Base-by-base conservation (phyloP, 768 basidiomycete genomes). In the Zangia roseola region DNA sequence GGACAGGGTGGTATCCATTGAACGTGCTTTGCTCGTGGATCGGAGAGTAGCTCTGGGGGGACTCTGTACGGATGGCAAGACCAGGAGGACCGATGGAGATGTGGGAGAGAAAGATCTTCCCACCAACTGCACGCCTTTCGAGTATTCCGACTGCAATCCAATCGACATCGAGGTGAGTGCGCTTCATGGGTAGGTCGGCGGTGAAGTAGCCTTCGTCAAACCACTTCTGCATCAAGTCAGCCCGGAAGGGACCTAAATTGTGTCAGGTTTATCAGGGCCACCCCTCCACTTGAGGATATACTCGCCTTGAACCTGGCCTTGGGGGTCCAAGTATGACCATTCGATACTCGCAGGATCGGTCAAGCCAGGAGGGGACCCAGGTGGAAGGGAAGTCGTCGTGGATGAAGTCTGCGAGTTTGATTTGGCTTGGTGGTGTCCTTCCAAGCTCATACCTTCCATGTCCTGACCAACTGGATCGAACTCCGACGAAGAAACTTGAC, bases 221-320 rank as follows among this genome's bases (percentile, higher is more conserved):
- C 94, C 94, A 97, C 61, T 90, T 90, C 71, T 95, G 93, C 94
- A 97, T 95, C 46, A 88, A 58, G 52, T 86, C 82, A 23, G 91
- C 91, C 38, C 78, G 79, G 76, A 95, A 97, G 6, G 94, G 93
- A 49, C 94, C 93, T 95, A 54, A 17, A 57, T 34, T 17, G 23
- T 20, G 52, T 47, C 10, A 13, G 31, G 41, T 50, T n/a, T 10
- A 41, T 44, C 40, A 37, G 45, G 39, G 35, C 28, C 7, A 42
- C 25, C 19, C 38, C 38, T 20, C 17, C 17, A 41, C 31, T 12
- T 3, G 4, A 6, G 35, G 10, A 28, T 20, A 34, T 6, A 56
- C 70, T 56, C 58, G 91, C 93, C 94, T 82, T 97, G 94, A 35
- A 94, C 73, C 50, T 87, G 81, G n/a, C 94, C 92, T 56, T 88